Base-by-base conservation (phyloP, 768 basidiomycete genomes). In the Leccinum uliginosum region DNA sequence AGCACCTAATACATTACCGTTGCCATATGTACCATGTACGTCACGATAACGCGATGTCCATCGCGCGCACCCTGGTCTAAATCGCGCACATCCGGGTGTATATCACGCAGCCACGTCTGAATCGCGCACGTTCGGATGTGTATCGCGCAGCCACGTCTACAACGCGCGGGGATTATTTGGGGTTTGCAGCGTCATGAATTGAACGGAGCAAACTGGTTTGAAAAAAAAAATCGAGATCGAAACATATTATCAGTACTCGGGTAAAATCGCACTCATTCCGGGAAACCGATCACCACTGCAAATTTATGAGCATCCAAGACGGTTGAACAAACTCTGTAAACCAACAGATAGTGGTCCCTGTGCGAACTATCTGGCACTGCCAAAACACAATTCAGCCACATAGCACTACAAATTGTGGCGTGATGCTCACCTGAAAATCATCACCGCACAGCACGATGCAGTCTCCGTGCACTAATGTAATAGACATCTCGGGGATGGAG, bases 381-480 rank as follows among this genome's bases (percentile, higher is more conserved):
- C 54, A 21, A 35, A 29, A 49, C 24, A 51, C 45, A 32, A 43
- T 58, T 54, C 56, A 62, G 48, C 30, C 24, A 55, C 47, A 44
- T 15, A 15, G 3, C 14, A 29, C 3, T 17, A 50, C 32, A n/a
- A 6, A 47, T 17, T 2, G 23, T 12, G 29, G 27, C 27, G 38
- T 32, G 15, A 50, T 65, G 72, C 59, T 73, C 65, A 76, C 75
- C 67, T 77, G 73, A 53, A 75, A 76, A 44, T 72, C 73, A 50
- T 73, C 76, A 9, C 77, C 76, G 2, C 9, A 60, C 6, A 77
- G 64, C 35, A 77, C 47, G 1, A 73, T 60, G 49, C 69, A 64
- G 62, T 78, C 76, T 1, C 77, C 75, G 53, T 78, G 76, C 8
- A 75, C 69, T 40, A 76, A 62, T 23, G 71, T 75, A 51, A 75